Percentiles rank a stretch among this genome's conserved stretches.
These are phyloP conservation scores for Vitis rupestris DNA, from an alignment of 164 flowering plant genomes.

Conservation along the genomic window DNA sequence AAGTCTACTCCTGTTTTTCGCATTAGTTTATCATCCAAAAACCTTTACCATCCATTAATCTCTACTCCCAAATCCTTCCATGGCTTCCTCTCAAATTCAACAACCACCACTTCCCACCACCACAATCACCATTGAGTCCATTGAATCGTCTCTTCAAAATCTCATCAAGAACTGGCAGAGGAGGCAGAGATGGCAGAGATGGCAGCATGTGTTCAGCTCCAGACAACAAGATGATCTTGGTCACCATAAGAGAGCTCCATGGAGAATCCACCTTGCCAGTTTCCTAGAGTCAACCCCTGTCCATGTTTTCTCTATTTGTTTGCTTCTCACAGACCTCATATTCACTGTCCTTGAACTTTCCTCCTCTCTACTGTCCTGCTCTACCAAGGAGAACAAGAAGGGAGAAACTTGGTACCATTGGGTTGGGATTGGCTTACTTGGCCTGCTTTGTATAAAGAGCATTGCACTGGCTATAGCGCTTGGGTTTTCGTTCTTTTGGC, in stretches of 20 bases:
- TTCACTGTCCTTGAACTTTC: slow-evolving; percentile 56
- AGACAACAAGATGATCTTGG: background rate
- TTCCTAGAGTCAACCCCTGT: slow-evolving; percentile 50
- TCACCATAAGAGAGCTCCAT: slow-evolving; percentile 25
- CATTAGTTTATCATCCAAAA: background rate
- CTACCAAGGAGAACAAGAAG: background rate
- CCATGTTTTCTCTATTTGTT: slow-evolving; percentile 25
- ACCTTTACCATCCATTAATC: background rate
- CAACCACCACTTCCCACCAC: slow-evolving; percentile 2
- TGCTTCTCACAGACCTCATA: slow-evolving; percentile 48
- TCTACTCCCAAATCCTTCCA: slow-evolving; percentile 6
- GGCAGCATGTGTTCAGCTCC: slow-evolving; percentile 20
- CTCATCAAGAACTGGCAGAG: slow-evolving; percentile 37
- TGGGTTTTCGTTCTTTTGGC: slow-evolving; percentile 36
- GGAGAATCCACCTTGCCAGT: slow-evolving; percentile 41
- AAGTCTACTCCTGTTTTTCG: background rate
- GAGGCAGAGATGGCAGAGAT: slow-evolving; percentile 40
- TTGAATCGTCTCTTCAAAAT: slow-evolving; percentile 35
- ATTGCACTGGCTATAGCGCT: slow-evolving; percentile 36
- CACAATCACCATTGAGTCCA: slow-evolving; percentile 16
- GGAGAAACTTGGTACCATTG: slow-evolving; percentile 38
- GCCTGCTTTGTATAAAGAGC: slow-evolving; percentile 31
- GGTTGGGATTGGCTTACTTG: slow-evolving; percentile 47
- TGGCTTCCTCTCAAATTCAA: slow-evolving; percentile 17
- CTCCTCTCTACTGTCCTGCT: slow-evolving; percentile 38